These are phyloP conservation scores for Cercospora zeae-maydis DNA, from an alignment of 2,329 filamentous ascomycete species.

Conservation along the genomic window DNA sequence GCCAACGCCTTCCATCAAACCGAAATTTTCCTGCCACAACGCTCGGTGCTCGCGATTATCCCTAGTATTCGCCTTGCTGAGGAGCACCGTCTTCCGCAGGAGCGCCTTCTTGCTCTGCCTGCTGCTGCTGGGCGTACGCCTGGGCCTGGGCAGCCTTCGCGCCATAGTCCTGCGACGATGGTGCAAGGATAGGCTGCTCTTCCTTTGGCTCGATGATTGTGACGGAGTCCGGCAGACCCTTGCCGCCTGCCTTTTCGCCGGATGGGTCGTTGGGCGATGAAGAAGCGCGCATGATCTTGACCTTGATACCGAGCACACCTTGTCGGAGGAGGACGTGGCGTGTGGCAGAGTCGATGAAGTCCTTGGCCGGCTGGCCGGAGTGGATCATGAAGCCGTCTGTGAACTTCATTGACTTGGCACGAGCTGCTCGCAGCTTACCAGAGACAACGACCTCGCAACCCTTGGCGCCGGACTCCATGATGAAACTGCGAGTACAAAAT, in stretches of 20 bases:
- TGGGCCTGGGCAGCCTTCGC: constrained; percentile 75
- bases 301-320: constrained; percentile 99
- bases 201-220: constrained; percentile 99
- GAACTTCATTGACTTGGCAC: constrained; percentile 99
- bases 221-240: constrained; percentile 95
- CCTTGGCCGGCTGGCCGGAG: constrained; percentile 98
- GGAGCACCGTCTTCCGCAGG: constrained; percentile 25
- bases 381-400: constrained; percentile 99
- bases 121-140: constrained; percentile 57
- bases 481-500: constrained; percentile 57
- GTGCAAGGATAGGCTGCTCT: constrained; percentile 91
- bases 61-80: constrained; percentile 16
- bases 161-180: constrained; percentile 97
- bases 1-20: neutral
- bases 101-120: constrained; percentile 35
- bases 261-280: constrained; percentile 67
- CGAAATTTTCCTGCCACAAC: constrained; percentile 4
- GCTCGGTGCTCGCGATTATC: neutral
- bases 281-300: constrained; percentile 99
- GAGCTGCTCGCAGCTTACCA: constrained; percentile 96
- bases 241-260: constrained; percentile 96
- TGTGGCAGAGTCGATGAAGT: constrained; percentile 98
- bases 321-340: constrained; percentile 99
- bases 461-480: constrained; percentile 99
- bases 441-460: constrained; percentile 99